Percentiles rank a stretch among this genome's conserved stretches.
Evolutionary conservation across 345 rosid genomes (phyloP).

Genomic region (Triadica sebifera): DNA sequence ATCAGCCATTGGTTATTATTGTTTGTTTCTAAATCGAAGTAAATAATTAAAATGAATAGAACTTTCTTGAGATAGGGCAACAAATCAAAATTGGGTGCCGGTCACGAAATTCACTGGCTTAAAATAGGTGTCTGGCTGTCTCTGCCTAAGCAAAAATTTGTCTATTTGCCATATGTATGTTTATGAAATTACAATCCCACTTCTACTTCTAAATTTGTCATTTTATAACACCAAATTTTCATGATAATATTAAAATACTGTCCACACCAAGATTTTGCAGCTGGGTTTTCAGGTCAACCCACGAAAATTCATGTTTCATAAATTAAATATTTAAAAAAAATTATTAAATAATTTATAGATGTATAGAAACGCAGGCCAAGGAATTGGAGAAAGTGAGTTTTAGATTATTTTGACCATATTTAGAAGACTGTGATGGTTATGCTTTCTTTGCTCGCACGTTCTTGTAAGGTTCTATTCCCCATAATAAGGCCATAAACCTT

Average conservation of each 20-base stretch:
- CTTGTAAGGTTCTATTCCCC: slow-evolving; percentile 40
- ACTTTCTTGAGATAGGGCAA: not conserved
- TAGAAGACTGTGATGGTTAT: slow-evolving; percentile 41
- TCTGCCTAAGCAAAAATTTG: no score
- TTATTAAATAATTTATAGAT: not conserved
- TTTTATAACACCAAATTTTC: not conserved
- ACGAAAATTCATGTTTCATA: not conserved
- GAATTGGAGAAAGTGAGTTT: slow-evolving; percentile 32
- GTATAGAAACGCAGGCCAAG: slow-evolving; percentile 44
- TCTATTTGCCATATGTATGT: no score
- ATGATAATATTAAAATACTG: not conserved
- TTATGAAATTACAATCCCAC: no score
- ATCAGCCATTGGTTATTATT: no score
- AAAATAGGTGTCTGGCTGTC: not conserved
- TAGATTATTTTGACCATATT: slow-evolving; percentile 34
- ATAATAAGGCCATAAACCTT: slow-evolving; percentile 20
- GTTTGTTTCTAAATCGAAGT: not conserved
- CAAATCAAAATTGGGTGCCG: not conserved
- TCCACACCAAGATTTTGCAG: not conserved
- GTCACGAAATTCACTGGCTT: not conserved
- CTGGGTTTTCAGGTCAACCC: not conserved
- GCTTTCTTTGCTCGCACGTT: slow-evolving; percentile 34
- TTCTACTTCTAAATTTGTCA: not conserved
- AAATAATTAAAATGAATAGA: not conserved
- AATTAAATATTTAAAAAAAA: no score